These are phyloP conservation scores for Cubamyces lactineus DNA, from an alignment of 768 basidiomycete species.

Conservation along the genomic window DNA sequence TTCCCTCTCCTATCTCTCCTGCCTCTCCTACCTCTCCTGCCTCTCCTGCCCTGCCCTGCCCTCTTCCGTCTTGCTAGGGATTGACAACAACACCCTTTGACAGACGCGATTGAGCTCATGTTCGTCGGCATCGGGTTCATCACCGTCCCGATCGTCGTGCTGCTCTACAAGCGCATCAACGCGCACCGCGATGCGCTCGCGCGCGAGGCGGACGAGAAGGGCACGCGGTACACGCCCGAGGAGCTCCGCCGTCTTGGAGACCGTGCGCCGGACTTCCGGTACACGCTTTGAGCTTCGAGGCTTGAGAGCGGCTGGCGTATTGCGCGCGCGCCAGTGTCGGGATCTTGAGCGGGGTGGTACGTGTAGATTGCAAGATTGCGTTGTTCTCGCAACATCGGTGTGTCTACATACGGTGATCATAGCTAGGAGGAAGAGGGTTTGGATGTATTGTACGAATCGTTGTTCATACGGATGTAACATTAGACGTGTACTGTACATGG, in stretches of 20 bases:
- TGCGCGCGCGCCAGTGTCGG: too few species aligned
- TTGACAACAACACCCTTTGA: neutral
- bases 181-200: slow-evolving; percentile 48
- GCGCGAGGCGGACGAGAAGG: slow-evolving; percentile 41
- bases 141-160: slow-evolving; percentile 48
- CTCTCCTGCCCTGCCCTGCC: too few species aligned
- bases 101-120: slow-evolving; percentile 67
- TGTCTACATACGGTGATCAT: too few species aligned
- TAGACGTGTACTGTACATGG: neutral
- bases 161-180: slow-evolving; percentile 61
- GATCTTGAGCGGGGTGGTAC: too few species aligned
- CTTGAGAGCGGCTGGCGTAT: neutral
- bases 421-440: neutral
- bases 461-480: neutral
- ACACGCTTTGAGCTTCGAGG: slow-evolving; percentile 39
- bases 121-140: slow-evolving; percentile 67
- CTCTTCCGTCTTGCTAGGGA: neutral
- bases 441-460: neutral
- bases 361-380: too few species aligned
- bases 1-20: too few species aligned
- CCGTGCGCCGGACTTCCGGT: slow-evolving; percentile 63
- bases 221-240: slow-evolving; percentile 27
- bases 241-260: slow-evolving; percentile 52
- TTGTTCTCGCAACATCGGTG: neutral
- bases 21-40: too few species aligned